A percentile compares a stretch with the other conserved stretches of the same genome.
phyloP scores from a whole-genome alignment of 805 yeast species.

The Blastobotrys robertii region DNA sequence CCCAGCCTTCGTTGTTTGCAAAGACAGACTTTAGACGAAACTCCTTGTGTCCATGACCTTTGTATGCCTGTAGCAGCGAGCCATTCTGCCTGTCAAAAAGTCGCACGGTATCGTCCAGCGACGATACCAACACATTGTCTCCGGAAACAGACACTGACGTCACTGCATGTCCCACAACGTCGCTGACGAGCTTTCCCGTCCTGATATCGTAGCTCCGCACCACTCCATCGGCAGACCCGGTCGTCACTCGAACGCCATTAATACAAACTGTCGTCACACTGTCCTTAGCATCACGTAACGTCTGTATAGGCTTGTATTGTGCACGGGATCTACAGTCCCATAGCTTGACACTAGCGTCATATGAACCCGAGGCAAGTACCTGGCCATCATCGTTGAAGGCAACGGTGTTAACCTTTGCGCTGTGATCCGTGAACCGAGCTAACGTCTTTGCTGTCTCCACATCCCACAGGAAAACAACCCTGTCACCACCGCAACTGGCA shows the following conservation, averaged over 20 bases:
- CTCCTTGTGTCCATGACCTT: slow-evolving; percentile 20
- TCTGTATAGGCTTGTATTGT: slow-evolving; percentile 27
- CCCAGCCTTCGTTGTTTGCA: slow-evolving; percentile 14
- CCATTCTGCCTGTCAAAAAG: slow-evolving; percentile 21
- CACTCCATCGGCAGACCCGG: slow-evolving; percentile 27
- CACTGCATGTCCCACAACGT: slow-evolving; percentile 22
- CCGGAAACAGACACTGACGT: slow-evolving; percentile 17
- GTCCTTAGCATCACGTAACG: slow-evolving; percentile 27
- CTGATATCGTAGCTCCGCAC: slow-evolving; percentile 26
- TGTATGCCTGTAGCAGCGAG: slow-evolving; percentile 16
- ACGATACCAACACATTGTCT: slow-evolving; percentile 16
- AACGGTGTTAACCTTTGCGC: slow-evolving; percentile 20
- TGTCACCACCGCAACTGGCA: slow-evolving; percentile 27
- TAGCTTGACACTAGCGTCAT: slow-evolving; percentile 24
- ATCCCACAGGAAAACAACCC: slow-evolving; percentile 25
- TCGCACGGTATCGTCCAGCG: slow-evolving; percentile 21
- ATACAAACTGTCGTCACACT: slow-evolving; percentile 20
- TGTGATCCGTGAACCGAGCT: slow-evolving; percentile 23
- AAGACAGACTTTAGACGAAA: slow-evolving; percentile 20
- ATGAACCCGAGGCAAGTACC: slow-evolving; percentile 24
- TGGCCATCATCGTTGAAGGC: slow-evolving; percentile 19
- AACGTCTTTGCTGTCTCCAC: slow-evolving; percentile 17
- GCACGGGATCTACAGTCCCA: slow-evolving; percentile 25
- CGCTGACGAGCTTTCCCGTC: slow-evolving; percentile 19
- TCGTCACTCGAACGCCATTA: slow-evolving; percentile 11